Evolutionary conservation across 768 basidiomycete genomes (phyloP), one percentile per base, ranked within the genome.

Genomic region (Auriculariales sp.): DNA sequence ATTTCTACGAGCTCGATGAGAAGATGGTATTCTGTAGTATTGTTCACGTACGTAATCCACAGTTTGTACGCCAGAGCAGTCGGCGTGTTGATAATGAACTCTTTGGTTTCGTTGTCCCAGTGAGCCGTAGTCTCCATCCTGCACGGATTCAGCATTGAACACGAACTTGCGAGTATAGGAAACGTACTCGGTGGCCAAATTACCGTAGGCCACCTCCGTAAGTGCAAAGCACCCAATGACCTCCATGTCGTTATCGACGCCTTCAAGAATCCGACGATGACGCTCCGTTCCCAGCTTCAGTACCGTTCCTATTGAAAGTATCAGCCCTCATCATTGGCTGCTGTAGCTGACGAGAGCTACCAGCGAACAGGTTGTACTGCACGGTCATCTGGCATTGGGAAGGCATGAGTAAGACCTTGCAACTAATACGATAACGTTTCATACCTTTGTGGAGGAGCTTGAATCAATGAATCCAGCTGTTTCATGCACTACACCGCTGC

Each of bases 301-400:
- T 12, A 44, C 39, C 14, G 39, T 36, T 44, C 39, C 17, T 22
- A 19, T 10, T 5, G 9, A n/a, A 7, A 39, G 36, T n/a, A n/a
- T n/a, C n/a, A n/a, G n/a, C n/a, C n/a, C n/a, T n/a, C n/a, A 10
- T 24, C 39, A 25, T 19, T 19, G 27, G 6, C 9, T 39, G 22
- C 12, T 12, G 10, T 22, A 24, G 17, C 19, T 4, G 3, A 24
- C 39, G 7, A 9, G n/a, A n/a, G n/a, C n/a, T n/a, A 44, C 39
- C 31, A 9, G 9, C 39, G 15, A 44, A 44, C 22, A 44, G 15
- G 19, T 44, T 44, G 22, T 44, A 44, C 19, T 44, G 22, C 22
- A 44, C 39, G 12, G 39, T 44, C 39, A 44, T 44, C 39, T 44
- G n/a, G n/a, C n/a, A n/a, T n/a, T n/a, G n/a, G n/a, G n/a, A n/a